These are phyloP conservation scores for Ziziphus jujuba DNA, from an alignment of 306 rosid genomes.

Conservation along the genomic window DNA sequence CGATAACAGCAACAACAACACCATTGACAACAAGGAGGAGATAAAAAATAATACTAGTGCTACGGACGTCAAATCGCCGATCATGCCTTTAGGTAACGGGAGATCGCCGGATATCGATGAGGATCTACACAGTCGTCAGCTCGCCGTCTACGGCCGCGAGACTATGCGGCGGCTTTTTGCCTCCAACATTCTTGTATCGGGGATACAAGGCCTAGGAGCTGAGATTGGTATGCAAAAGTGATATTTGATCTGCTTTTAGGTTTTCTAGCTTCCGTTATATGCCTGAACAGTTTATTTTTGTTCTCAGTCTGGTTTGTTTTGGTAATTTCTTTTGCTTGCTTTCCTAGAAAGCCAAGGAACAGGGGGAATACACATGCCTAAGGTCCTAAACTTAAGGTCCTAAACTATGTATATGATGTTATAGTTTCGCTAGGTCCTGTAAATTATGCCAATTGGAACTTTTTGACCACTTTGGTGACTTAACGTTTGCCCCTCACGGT, in stretches of 20 bases:
- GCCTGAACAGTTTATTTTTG: not conserved
- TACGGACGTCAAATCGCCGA: not conserved
- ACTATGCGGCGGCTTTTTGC: slow-evolving; percentile 40
- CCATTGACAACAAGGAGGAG: not conserved
- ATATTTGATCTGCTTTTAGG: not conserved
- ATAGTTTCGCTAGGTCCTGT: no score
- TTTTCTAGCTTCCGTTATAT: not conserved
- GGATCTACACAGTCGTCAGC: slow-evolving; percentile 38
- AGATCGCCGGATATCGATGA: slow-evolving; percentile 28
- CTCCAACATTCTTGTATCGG: slow-evolving; percentile 30
- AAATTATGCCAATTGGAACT: no score
- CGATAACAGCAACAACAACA: slow-evolving; percentile 8
- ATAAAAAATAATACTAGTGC: not conserved
- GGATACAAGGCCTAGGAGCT: slow-evolving; percentile 34
- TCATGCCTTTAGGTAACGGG: slow-evolving; percentile 26
- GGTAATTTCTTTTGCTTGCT: no score
- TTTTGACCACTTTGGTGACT: no score
- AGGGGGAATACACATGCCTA: no score
- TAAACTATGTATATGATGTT: no score
- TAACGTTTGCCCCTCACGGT: no score
- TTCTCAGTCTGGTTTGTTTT: not conserved
- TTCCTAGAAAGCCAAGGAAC: no score
- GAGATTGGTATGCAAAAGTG: slow-evolving; percentile 30
- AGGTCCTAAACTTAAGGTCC: no score
- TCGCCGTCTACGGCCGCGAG: slow-evolving; percentile 37